Conservation (phyloP, 441 rosid species). For the Omphalea diandra region DNA sequence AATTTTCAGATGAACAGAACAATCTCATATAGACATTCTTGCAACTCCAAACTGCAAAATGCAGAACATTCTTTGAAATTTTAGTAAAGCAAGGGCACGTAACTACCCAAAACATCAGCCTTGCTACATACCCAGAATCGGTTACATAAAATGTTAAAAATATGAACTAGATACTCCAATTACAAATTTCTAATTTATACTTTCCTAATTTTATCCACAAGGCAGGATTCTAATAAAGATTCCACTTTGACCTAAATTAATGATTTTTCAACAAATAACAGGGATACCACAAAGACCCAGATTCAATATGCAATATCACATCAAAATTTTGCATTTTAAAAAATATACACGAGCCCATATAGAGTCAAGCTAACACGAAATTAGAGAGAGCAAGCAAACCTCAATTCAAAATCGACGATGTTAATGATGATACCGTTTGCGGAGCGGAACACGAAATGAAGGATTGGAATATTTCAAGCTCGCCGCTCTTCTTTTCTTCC, state of each 20-base stretch:
- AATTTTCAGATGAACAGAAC: background rate
- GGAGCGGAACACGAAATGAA: constrained; percentile 1
- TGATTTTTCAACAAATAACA: background rate
- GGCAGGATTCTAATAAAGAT: constrained; percentile 8
- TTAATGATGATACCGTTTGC: background rate
- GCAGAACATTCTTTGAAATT: background rate
- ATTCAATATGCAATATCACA: constrained; percentile 1
- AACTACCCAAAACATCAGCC: background rate
- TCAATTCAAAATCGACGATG: constrained; percentile 5
- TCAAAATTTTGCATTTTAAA: background rate
- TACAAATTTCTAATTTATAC: background rate
- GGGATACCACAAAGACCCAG: constrained; percentile 12
- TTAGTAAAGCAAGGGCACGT: background rate
- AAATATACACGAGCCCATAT: background rate
- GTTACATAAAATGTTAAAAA: background rate
- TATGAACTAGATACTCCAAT: background rate
- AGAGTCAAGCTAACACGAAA: background rate
- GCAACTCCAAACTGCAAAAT: background rate
- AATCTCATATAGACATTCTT: background rate
- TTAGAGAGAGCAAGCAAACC: constrained; percentile 13
- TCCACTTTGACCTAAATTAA: constrained; percentile 6
- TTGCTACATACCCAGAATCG: background rate
- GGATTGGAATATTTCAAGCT: background rate
- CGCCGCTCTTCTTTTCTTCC: background rate
- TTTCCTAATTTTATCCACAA: constrained; percentile 13